These are phyloP conservation scores for Leptographium procerum DNA, from an alignment of 2,329 filamentous ascomycete genomes.

Conservation along the genomic window DNA sequence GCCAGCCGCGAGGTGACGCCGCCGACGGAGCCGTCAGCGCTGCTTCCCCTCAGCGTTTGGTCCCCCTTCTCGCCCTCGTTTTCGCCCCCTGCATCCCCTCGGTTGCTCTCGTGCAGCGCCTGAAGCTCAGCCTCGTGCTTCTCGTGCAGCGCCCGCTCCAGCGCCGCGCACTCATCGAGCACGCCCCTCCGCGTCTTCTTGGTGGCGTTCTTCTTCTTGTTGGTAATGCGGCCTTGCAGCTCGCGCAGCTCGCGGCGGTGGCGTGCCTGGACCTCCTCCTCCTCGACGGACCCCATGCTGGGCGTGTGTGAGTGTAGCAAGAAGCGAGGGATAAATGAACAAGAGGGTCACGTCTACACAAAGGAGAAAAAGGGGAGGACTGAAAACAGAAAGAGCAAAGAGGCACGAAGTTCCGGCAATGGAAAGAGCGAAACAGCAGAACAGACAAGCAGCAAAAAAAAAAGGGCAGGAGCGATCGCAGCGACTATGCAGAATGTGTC, in stretches of 20 bases:
- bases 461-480: not conserved
- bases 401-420: not conserved
- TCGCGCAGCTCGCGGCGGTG: conserved; percentile 87
- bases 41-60: conserved; percentile 15
- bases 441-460: not conserved
- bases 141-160: conserved; percentile 56
- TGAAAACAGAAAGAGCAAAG: not conserved
- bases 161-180: conserved; percentile 61
- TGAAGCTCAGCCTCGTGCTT: conserved; percentile 52
- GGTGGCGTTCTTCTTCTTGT: conserved; percentile 93
- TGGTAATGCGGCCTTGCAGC: conserved; percentile 72
- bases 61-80: conserved; percentile 3
- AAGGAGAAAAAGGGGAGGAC: not conserved
- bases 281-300: conserved; percentile 51
- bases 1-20: conserved; percentile 3
- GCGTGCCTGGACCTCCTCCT: conserved; percentile 52
- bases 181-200: conserved; percentile 73
- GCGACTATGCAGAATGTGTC: not conserved
- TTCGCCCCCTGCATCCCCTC: conserved; percentile 11
- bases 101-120: conserved; percentile 18
- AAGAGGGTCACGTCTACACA: not conserved
- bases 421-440: not conserved
- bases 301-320: not conserved
- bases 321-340: not conserved
- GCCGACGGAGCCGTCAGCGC: conserved; percentile 6